Base-by-base conservation (phyloP, 2,329 filamentous ascomycete species). In the Aureobasidium sp. region DNA sequence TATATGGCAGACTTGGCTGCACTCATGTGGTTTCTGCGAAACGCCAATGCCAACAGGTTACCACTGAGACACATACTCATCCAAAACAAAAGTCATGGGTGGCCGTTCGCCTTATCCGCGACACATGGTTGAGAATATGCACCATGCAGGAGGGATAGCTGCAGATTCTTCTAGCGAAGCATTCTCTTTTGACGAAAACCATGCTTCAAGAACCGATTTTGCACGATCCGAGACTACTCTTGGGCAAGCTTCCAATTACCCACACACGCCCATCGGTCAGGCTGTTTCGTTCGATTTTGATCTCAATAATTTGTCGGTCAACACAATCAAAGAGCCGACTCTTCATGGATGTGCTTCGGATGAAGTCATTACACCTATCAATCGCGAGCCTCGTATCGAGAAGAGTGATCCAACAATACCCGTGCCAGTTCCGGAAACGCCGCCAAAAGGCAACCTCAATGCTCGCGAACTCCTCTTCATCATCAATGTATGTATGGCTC, bases 401-500 rank as follows among this genome's bases (percentile, higher is more conserved):
- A 51, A 51, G 22, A 19, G 8, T 8, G 37, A 41, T 6, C 25
- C 14, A 8, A 17, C 27, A 24, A 11, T 27, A 6, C 17, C 12
- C 7, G 37, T 32, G 1, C 24, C 25, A 4, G 6, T n/a, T 7
- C 48, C 17, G 1, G 35, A 32, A 10, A 27, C 48, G 6, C 37
- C 35, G n/a, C 11, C n/a, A 17, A 34, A 41, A 17, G 12, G 17
- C 37, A 51, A 25, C 19, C 12, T 34, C 3, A 41, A 24, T 38
- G 29, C 27, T 32, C 35, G 48, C n/a, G 51, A 53, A 16, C 27
- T 53, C 10, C 14, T 54, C 24, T 58, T 58, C 55, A 51, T 58
- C 38, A 16, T 42, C 29, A 50, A 35, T 16, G 38, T 58, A n/a
- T 58, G 54, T 17, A 38, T 54, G 38, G 56, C 56, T 39, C 56